Evolutionary conservation across 257 asterid genomes (phyloP).

Genomic region (Paulownia fortunei): DNA sequence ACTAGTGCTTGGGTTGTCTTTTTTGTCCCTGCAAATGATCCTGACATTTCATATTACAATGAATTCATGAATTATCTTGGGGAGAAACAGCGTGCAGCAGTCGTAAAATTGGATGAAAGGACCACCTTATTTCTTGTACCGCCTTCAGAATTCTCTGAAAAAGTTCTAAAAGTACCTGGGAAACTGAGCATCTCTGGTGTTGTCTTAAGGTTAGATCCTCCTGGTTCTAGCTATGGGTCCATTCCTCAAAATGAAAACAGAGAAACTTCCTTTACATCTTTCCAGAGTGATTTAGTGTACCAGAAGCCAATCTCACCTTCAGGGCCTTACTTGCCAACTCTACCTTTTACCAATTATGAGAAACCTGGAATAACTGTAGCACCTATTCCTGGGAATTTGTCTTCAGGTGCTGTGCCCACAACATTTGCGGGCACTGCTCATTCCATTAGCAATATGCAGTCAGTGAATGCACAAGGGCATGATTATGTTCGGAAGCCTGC

Average conservation of each 20-base stretch:
- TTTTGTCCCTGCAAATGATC: slow-evolving; percentile 87
- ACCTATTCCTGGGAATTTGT: slow-evolving; percentile 28
- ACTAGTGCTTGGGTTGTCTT: slow-evolving; percentile 84
- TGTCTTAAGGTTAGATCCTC: slow-evolving; percentile 66
- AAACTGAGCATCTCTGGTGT: slow-evolving; percentile 91
- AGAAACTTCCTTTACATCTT: slow-evolving; percentile 43
- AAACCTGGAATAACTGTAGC: slow-evolving; percentile 35
- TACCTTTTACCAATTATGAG: slow-evolving; percentile 37
- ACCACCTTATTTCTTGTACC: slow-evolving; percentile 91
- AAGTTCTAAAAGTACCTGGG: slow-evolving; percentile 90
- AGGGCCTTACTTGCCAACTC: slow-evolving; percentile 50
- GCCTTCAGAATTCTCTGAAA: slow-evolving; percentile 93
- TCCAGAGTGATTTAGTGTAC: slow-evolving; percentile 40
- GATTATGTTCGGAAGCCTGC: slow-evolving; percentile 50
- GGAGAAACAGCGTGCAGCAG: slow-evolving; percentile 93
- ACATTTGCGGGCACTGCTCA: slow-evolving; percentile 38
- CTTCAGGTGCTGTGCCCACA: slow-evolving; percentile 39
- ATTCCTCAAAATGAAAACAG: slow-evolving; percentile 50
- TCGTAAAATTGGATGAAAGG: slow-evolving; percentile 80
- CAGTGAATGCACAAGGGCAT: slow-evolving; percentile 37
- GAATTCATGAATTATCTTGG: slow-evolving; percentile 90
- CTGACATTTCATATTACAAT: slow-evolving; percentile 79
- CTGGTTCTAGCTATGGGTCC: slow-evolving; percentile 52
- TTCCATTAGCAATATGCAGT: slow-evolving; percentile 30
- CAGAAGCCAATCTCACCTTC: slow-evolving; percentile 64